Evolutionary conservation across 306 rosid species (phyloP).

Genomic region (Chamaecrista fasciculata): DNA sequence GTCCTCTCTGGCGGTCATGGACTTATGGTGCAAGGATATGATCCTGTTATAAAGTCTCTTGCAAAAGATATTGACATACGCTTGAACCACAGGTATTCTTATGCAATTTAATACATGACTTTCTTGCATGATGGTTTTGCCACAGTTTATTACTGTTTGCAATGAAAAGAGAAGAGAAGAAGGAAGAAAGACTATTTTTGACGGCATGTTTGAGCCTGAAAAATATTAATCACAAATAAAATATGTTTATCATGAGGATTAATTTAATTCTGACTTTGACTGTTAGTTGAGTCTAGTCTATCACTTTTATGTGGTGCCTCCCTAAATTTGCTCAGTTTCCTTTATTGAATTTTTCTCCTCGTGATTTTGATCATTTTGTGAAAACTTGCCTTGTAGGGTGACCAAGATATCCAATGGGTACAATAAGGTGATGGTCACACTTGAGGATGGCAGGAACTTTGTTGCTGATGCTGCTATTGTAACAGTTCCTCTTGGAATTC

Average conservation of each 20-base stretch:
- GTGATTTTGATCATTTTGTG: conserved; percentile 26
- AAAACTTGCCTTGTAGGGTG: conserved; percentile 38
- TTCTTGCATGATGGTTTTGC: conserved; percentile 14
- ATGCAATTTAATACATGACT: conserved; percentile 7
- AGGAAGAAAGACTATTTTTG: conserved; percentile 5
- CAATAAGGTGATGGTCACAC: conserved; percentile 60
- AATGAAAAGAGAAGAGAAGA: neutral
- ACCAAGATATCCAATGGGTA: conserved; percentile 48
- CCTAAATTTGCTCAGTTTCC: neutral
- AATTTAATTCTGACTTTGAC: neutral
- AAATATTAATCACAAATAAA: conserved; percentile 1
- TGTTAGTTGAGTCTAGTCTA: neutral
- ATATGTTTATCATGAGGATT: neutral
- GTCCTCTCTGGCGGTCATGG: conserved; percentile 86
- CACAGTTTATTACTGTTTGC: neutral
- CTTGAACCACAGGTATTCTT: conserved; percentile 62
- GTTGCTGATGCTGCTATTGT: conserved; percentile 52
- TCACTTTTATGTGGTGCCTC: neutral
- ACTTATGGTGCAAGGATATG: conserved; percentile 79
- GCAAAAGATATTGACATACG: conserved; percentile 64
- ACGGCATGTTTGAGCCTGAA: conserved; percentile 14
- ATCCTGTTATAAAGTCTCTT: conserved; percentile 65
- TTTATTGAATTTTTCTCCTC: neutral
- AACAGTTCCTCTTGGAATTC: conserved; percentile 68
- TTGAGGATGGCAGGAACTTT: conserved; percentile 56